Evolutionary conservation across 2,329 filamentous ascomycete species (phyloP).

Genomic region (Ceratocystis huliohia): DNA sequence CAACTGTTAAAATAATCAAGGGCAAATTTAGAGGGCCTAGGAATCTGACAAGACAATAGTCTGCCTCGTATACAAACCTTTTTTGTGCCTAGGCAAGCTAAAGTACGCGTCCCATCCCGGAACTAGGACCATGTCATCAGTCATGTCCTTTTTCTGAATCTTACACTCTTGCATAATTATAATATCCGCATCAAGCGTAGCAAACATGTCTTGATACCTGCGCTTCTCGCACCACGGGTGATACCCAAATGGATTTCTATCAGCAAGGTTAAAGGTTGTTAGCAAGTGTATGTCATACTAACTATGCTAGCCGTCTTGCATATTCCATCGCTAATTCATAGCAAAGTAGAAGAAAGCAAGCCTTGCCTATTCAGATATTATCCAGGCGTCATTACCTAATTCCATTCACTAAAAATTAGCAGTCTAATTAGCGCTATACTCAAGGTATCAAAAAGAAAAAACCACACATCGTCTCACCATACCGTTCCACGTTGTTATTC

Average conservation of each 20-base stretch:
- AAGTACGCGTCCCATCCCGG: conserved; percentile 95
- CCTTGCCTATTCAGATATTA: not conserved
- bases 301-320: not conserved
- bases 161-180: conserved; percentile 93
- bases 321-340: not conserved
- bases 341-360: not conserved
- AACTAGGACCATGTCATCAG: conserved; percentile 90
- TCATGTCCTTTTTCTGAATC: conserved; percentile 83
- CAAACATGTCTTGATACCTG: conserved; percentile 76
- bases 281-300: not conserved
- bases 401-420: conserved; percentile 51
- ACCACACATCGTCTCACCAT: conserved; percentile 25
- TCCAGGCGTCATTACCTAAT: conserved; percentile 46
- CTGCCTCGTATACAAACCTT: conserved; percentile 46
- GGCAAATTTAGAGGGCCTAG: too few relatives aligned
- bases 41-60: not conserved
- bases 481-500: conserved; percentile 84
- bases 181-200: conserved; percentile 82
- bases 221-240: conserved; percentile 65
- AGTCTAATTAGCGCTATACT: not conserved
- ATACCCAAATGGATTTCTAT: conserved; percentile 69
- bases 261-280: not conserved
- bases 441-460: not conserved
- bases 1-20: not conserved
- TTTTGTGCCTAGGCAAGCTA: conserved; percentile 84